Evolutionary conservation across 2,329 filamentous ascomycete genomes (phyloP), one percentile per base, ranked within the genome.

Genomic region (Penicillium freii): DNA sequence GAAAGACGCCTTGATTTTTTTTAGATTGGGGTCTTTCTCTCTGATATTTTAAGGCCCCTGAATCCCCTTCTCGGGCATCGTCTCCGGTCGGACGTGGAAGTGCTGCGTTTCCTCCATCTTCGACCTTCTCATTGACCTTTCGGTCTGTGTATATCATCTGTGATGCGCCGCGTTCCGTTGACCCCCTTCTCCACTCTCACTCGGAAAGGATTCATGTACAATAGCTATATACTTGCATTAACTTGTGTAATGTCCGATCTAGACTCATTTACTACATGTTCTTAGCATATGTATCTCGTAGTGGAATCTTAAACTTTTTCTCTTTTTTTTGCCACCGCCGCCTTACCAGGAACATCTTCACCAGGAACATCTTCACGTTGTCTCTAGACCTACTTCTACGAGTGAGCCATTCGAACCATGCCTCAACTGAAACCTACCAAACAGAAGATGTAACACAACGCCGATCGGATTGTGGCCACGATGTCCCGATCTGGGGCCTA

Each of bases 121-220:
- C 25, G 43, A 23, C 38, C 9, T 38, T 53, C 57, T 50, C 54
- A 56, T 43, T 27, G 58, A 48, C 57, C 58, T 60, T 44, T 46
- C 42, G 61, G 52, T 56, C 46, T 63, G 54, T 67, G 65, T 67
- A 67, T 66, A 67, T 57, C 59, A 64, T 56, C 38, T 56, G 50
- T 57, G 56, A 53, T 48, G 33, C 51, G 51, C 50, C 21, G 29
- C 51, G 29, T 45, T 51, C 45, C 51, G 33, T 59, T 52, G 38
- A 56, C 47, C 57, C 57, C 56, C 54, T 63, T 68, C 66, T 66
- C 64, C 66, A 63, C 65, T 67, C 66, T 64, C 54, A 55, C 45
- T 52, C 45, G 47, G 57, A 60, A 62, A 63, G 49, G 53, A 59
- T 52, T 50, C 36, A 60, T 67, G 65, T 67, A 68, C 60, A 58